Percentiles rank a stretch among this genome's conserved stretches.
phyloP scores from a whole-genome alignment of 108 stramenopile species.

The Craspedostauros australis region DNA sequence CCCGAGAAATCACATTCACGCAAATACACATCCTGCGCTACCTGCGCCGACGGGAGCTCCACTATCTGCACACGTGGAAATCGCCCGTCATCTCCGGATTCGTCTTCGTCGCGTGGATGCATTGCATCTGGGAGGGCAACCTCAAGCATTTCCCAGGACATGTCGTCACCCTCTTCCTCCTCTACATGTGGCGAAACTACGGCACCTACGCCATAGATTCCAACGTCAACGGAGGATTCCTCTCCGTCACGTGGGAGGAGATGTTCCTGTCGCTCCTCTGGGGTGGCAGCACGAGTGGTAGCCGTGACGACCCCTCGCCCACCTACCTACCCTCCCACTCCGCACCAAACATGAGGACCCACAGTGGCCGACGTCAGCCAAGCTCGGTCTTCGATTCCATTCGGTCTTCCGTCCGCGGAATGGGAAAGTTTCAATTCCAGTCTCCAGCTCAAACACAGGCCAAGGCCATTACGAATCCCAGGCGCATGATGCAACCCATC shows the following conservation, averaged over 20 bases:
- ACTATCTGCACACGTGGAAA: slow-evolving; percentile 18
- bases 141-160: slow-evolving; percentile 21
- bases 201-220: slow-evolving; percentile 11
- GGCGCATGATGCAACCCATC: no score
- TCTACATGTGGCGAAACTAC: slow-evolving; percentile 22
- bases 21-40: slow-evolving; percentile 10
- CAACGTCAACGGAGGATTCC: slow-evolving; percentile 8
- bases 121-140: slow-evolving; percentile 13
- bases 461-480: no score
- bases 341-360: no score
- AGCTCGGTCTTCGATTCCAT: no score
- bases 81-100: slow-evolving; percentile 25
- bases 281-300: slow-evolving; percentile 10
- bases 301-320: slow-evolving; percentile 18
- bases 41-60: slow-evolving; percentile 12
- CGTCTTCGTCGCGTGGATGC: slow-evolving; percentile 38
- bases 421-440: no score
- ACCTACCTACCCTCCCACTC: no score
- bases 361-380: no score
- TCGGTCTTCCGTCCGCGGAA: no score
- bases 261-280: slow-evolving; percentile 5
- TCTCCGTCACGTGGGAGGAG: slow-evolving; percentile 26
- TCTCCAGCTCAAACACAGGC: no score
- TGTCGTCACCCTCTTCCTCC: slow-evolving; percentile 18
- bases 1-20: slow-evolving; percentile 17